Evolutionary conservation across 2,329 filamentous ascomycete species (phyloP).

Genomic region (Davidsoniella eucalypti): DNA sequence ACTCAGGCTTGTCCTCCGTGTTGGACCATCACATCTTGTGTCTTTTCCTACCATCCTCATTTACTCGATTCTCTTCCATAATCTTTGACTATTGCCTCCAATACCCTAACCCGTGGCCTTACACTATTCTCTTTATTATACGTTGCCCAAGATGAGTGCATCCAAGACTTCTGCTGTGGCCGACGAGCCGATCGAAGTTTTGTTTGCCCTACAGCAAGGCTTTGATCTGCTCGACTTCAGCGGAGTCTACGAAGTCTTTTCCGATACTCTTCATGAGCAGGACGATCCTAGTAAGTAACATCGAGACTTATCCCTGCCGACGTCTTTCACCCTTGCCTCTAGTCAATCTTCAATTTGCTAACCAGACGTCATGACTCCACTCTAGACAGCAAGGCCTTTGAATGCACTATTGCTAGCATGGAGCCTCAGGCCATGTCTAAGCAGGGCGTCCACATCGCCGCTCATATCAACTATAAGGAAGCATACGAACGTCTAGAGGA

Average conservation of each 20-base stretch:
- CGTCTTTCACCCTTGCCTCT: not conserved
- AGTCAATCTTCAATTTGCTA: not conserved
- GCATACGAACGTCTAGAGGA: slow-evolving; percentile 57
- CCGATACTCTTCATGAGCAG: slow-evolving; percentile 33
- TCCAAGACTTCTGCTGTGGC: slow-evolving; percentile 41
- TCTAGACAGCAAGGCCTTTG: slow-evolving; percentile 39
- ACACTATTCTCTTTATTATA: slow-evolving; percentile 10
- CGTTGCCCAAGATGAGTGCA: slow-evolving; percentile 35
- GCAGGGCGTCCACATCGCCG: slow-evolving; percentile 53
- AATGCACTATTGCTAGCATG: slow-evolving; percentile 36
- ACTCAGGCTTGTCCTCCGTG: not conserved
- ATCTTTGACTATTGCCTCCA: not conserved
- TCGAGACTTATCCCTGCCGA: not conserved
- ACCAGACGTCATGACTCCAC: not conserved
- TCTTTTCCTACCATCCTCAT: not conserved
- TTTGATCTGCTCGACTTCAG: slow-evolving; percentile 44
- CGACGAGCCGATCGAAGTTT: slow-evolving; percentile 42
- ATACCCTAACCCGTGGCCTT: not conserved
- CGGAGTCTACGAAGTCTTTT: slow-evolving; percentile 36
- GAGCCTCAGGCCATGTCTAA: slow-evolving; percentile 38
- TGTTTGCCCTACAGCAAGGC: slow-evolving; percentile 43
- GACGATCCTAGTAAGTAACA: slow-evolving; percentile 33
- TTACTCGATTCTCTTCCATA: not conserved
- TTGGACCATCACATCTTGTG: too few species aligned
- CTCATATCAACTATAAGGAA: slow-evolving; percentile 64